phyloP scores from a whole-genome alignment of 306 rosid species.

The Malus sylvestris region DNA sequence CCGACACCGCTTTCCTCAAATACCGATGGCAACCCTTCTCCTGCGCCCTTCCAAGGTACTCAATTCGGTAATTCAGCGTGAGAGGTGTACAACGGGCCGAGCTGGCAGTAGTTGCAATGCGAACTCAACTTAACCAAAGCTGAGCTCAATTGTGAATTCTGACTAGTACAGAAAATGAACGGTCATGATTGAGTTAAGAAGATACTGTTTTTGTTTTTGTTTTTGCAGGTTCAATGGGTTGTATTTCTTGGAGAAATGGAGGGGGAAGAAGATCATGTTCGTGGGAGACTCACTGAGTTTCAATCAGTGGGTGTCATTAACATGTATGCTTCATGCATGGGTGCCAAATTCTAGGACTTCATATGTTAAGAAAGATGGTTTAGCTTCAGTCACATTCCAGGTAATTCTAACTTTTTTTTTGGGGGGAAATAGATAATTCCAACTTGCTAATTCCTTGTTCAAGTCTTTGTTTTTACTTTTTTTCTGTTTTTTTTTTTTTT shows the following conservation, averaged over 20 bases:
- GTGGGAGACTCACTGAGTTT: constrained; percentile 89
- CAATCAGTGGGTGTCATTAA: constrained; percentile 78
- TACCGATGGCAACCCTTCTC: constrained; percentile 77
- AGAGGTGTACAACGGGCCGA: background rate
- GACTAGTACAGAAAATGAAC: too few relatives aligned
- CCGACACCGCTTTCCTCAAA: constrained; percentile 59
- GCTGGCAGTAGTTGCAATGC: background rate
- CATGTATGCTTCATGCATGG: constrained; percentile 85
- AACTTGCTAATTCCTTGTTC: background rate
- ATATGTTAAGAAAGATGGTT: constrained; percentile 27
- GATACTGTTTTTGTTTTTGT: too few relatives aligned
- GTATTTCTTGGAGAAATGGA: constrained; percentile 52
- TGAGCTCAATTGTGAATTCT: background rate
- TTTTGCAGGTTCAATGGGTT: constrained; percentile 70
- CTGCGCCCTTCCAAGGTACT: constrained; percentile 68
- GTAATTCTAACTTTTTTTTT: constrained; percentile 15
- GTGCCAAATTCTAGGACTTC: constrained; percentile 57
- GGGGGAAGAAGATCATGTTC: constrained; percentile 93
- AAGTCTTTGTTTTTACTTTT: background rate
- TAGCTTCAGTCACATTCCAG: constrained; percentile 67
- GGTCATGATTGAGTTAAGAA: background rate
- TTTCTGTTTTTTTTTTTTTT: too few relatives aligned
- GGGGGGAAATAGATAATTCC: too few relatives aligned
- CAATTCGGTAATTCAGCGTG: background rate
- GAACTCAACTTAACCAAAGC: background rate